A percentile compares a stretch with the other conserved stretches of the same genome.
These are phyloP conservation scores for Moniliophthora roreri DNA, from an alignment of 1,284 basidiomycete genomes.

Conservation along the genomic window DNA sequence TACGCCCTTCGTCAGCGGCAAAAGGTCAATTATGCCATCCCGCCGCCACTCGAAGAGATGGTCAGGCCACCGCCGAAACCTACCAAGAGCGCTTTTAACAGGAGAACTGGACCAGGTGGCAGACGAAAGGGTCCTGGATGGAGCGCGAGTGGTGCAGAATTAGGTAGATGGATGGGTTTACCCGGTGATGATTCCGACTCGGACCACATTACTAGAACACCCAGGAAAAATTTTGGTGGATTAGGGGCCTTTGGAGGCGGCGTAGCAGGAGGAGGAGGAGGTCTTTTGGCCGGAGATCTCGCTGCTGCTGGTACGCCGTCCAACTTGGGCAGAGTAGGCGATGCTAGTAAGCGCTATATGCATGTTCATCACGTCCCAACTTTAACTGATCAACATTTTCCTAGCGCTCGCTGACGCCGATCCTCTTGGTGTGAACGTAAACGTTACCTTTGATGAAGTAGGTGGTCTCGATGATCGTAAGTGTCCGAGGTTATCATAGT, in stretches of 20 bases:
- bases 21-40: constrained; percentile 75
- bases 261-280: constrained; percentile 47
- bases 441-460: constrained; percentile 96
- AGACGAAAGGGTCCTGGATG: constrained; percentile 59
- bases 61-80: constrained; percentile 36
- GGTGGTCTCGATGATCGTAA: constrained; percentile 93
- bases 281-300: constrained; percentile 59
- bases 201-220: constrained; percentile 63
- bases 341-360: constrained; percentile 50
- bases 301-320: constrained; percentile 72
- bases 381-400: constrained; percentile 21
- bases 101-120: constrained; percentile 30
- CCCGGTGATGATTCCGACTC: constrained; percentile 75
- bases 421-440: constrained; percentile 91
- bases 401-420: constrained; percentile 93
- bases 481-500: constrained; percentile 28
- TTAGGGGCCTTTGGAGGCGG: constrained; percentile 55
- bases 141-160: constrained; percentile 74
- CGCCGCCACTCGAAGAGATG: constrained; percentile 71
- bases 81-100: constrained; percentile 26
- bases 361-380: constrained; percentile 11
- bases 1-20: constrained; percentile 65
- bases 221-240: constrained; percentile 60
- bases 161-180: constrained; percentile 75
- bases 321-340: constrained; percentile 81